phyloP scores from a whole-genome alignment of 441 rosid species.

The Erysimum cheiri region DNA sequence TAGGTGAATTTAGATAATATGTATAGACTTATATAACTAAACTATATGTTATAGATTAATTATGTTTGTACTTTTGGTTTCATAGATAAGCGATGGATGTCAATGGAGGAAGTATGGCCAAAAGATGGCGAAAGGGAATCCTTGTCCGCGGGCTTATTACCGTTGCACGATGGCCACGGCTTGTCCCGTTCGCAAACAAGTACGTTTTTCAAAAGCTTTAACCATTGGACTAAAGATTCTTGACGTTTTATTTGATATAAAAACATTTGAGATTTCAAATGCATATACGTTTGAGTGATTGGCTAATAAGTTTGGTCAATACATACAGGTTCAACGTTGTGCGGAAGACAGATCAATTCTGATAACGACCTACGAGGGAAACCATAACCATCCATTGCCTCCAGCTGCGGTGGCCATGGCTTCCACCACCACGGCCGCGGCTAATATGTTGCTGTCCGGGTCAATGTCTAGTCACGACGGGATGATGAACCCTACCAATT shows the following conservation, averaged over 20 bases:
- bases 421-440: slow-evolving; percentile 86
- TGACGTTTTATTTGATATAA: not conserved
- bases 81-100: slow-evolving; percentile 47
- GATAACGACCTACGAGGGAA: slow-evolving; percentile 92
- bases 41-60: not conserved
- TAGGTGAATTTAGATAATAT: slow-evolving; percentile 27
- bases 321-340: slow-evolving; percentile 83
- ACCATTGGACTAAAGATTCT: not conserved
- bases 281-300: not conserved
- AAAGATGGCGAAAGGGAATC: slow-evolving; percentile 71
- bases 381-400: slow-evolving; percentile 91
- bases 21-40: not conserved
- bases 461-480: slow-evolving; percentile 93
- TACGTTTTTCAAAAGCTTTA: slow-evolving; percentile 16
- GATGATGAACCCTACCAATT: slow-evolving; percentile 67
- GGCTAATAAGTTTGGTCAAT: slow-evolving; percentile 2
- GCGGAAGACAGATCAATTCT: slow-evolving; percentile 85
- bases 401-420: slow-evolving; percentile 95
- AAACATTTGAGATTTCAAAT: not conserved
- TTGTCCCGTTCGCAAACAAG: slow-evolving; percentile 73
- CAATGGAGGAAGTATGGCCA: slow-evolving; percentile 76
- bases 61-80: slow-evolving; percentile 1
- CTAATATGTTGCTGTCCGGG: slow-evolving; percentile 82
- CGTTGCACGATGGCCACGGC: slow-evolving; percentile 68
- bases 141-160: slow-evolving; percentile 70